Base-by-base conservation (phyloP, 2,329 filamentous ascomycete species). In the Pseudopyricularia cyperi region DNA sequence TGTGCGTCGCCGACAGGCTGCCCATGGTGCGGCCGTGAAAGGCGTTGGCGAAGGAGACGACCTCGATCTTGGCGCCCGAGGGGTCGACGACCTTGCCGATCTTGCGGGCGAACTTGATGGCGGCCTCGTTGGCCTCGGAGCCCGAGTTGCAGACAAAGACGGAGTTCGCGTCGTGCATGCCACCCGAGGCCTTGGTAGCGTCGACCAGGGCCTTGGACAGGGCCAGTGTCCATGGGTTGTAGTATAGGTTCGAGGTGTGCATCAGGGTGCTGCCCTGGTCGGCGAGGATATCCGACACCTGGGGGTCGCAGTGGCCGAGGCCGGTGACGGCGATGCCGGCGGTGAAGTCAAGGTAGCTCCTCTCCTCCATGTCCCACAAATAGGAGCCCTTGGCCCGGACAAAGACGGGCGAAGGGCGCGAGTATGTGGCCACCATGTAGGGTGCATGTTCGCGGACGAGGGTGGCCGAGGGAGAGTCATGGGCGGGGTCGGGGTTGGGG, bases 1-100 rank as follows among this genome's bases (percentile, higher is more conserved):
- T 98, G 48, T 90, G 93, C 5, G 93, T 98, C 11, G 93, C 93
- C n/a, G 88, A 95, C 46, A 98, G 72, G 53, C 85, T 83, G 50
- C 93, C 93, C 88, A 97, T 95, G 15, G 93, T 97, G 54, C 93
- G 85, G 60, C 93, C 93, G 68, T 98, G 93, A 76, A 98, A 98
- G 37, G 88, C 90, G 60, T 85, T 84, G 60, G 87, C 72, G 74
- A 97, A 98, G 15, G 89, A 95, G 50, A 97, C 87, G 48, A 98
- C 71, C 62, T 96, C 89, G 60, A 80, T 68, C 71, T 97, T 95
- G 19, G 67, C 69, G 48, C 86, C 84, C 0, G 80, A 80, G 1
- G 85, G 80, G 57, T 89, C 84, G 28, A 83, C 61, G 9, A 80
- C 72, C 67, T 91, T 91, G 60, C 89, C 90, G 22, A 85, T 83